Evolutionary conservation across 2,329 filamentous ascomycete genomes (phyloP).

Genomic region (Metarhizium guizhouense): DNA sequence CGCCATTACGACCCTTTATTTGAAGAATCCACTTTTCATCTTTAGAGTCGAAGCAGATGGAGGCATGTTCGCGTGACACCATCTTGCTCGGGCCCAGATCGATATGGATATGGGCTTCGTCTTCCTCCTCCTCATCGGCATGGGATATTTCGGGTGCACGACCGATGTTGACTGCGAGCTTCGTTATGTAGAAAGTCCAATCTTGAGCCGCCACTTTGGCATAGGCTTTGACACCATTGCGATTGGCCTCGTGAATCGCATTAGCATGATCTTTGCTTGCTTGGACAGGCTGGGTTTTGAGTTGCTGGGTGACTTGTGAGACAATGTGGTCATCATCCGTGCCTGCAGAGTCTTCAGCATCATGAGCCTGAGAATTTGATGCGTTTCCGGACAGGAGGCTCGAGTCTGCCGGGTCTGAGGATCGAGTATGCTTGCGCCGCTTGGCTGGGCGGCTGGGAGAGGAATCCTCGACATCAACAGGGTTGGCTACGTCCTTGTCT

Average conservation of each 20-base stretch:
- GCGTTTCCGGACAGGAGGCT: conserved; percentile 9
- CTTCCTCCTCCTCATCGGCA: conserved; percentile 30
- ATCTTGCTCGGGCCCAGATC: conserved; percentile 81
- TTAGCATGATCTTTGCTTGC: conserved; percentile 56
- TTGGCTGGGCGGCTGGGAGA: conserved; percentile 55
- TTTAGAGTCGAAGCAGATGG: conserved; percentile 63
- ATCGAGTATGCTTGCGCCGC: conserved; percentile 48
- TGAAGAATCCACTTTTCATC: conserved; percentile 70
- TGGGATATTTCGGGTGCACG: conserved; percentile 48
- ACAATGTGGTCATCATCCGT: conserved; percentile 48
- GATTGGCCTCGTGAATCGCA: conserved; percentile 51
- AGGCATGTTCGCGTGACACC: conserved; percentile 68
- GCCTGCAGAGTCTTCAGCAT: conserved; percentile 27
- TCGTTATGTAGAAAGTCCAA: conserved; percentile 78
- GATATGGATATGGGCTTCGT: conserved; percentile 61
- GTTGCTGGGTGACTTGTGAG: conserved; percentile 44
- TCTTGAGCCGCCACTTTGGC: conserved; percentile 74
- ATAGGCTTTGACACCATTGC: conserved; percentile 61
- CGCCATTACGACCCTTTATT: conserved; percentile 85
- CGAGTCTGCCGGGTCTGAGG: conserved; percentile 8
- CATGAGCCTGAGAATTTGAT: conserved; percentile 23
- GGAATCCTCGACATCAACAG: conserved; percentile 37
- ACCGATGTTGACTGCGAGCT: conserved; percentile 67
- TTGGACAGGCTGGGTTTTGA: conserved; percentile 42
- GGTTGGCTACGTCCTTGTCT: conserved; percentile 23